These are phyloP conservation scores for Sclerotinia sclerotiorum DNA, from an alignment of 2,329 filamentous ascomycete genomes.

Conservation along the genomic window DNA sequence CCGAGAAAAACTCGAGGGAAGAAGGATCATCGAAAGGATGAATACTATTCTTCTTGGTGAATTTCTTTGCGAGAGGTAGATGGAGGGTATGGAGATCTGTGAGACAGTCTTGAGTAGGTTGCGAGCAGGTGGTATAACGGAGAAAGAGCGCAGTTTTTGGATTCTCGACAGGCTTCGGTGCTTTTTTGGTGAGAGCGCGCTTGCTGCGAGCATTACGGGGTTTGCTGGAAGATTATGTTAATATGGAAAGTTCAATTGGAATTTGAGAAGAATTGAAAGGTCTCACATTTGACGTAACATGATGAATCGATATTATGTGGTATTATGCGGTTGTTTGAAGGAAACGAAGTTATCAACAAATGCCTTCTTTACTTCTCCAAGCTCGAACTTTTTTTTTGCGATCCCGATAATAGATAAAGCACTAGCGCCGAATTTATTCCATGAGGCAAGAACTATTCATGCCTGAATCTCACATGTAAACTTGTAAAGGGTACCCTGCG, in stretches of 20 bases:
- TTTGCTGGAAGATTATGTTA: slow-evolving; percentile 49
- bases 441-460: not conserved
- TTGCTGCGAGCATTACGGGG: slow-evolving; percentile 86
- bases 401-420: slow-evolving; percentile 31
- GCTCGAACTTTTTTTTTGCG: slow-evolving; percentile 24
- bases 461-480: slow-evolving; percentile 31
- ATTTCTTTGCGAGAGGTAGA: slow-evolving; percentile 80
- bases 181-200: slow-evolving; percentile 89
- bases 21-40: slow-evolving; percentile 90
- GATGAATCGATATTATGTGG: slow-evolving; percentile 30
- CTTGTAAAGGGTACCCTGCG: slow-evolving; percentile 28
- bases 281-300: slow-evolving; percentile 42
- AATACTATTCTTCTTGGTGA: slow-evolving; percentile 95
- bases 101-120: slow-evolving; percentile 78
- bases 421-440: slow-evolving; percentile 14
- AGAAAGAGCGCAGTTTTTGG: slow-evolving; percentile 88
- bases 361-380: slow-evolving; percentile 26
- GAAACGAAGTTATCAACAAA: slow-evolving; percentile 24
- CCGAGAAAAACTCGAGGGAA: slow-evolving; percentile 89
- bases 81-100: slow-evolving; percentile 84
- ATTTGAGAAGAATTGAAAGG: not conserved
- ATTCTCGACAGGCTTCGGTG: slow-evolving; percentile 85
- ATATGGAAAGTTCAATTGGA: not conserved
- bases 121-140: slow-evolving; percentile 80
- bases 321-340: slow-evolving; percentile 20